These are phyloP conservation scores for Spongispora temasekensis DNA, from an alignment of 1,284 basidiomycete species.

Conservation along the genomic window DNA sequence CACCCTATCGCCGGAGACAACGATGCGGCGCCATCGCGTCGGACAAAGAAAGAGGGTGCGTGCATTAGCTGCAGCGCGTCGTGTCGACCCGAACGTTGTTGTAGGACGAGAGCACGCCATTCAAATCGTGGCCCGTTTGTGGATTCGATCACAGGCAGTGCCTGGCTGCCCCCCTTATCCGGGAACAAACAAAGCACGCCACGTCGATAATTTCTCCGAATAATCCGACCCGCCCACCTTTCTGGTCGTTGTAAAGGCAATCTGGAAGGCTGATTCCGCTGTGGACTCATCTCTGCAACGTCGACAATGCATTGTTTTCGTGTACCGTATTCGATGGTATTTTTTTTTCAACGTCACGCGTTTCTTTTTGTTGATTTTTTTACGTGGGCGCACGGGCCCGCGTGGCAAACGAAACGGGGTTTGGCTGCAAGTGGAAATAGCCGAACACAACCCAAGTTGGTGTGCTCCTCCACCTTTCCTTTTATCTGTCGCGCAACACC, in stretches of 20 bases:
- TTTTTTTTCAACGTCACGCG: conserved; percentile 33
- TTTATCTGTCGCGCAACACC: conserved; percentile 38
- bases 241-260: conserved; percentile 15
- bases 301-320: conserved; percentile 24
- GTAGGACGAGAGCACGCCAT: conserved; percentile 3
- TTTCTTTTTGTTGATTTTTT: conserved; percentile 42
- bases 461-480: conserved; percentile 42
- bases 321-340: conserved; percentile 36
- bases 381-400: conserved; percentile 42
- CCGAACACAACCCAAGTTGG: conserved; percentile 42
- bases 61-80: not conserved
- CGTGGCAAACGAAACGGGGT: conserved; percentile 41
- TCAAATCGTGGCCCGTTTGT: conserved; percentile 14
- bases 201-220: conserved; percentile 10
- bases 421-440: conserved; percentile 42
- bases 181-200: conserved; percentile 35
- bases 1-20: conserved; percentile 29
- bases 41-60: conserved; percentile 13
- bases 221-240: conserved; percentile 11
- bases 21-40: conserved; percentile 1
- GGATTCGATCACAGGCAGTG: conserved; percentile 28
- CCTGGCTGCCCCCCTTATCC: conserved; percentile 31
- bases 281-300: conserved; percentile 20
- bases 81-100: conserved; percentile 2
- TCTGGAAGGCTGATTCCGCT: conserved; percentile 13